Conservation (phyloP, 2,329 filamentous ascomycete genomes). For the Parastagonospora nodorum region DNA sequence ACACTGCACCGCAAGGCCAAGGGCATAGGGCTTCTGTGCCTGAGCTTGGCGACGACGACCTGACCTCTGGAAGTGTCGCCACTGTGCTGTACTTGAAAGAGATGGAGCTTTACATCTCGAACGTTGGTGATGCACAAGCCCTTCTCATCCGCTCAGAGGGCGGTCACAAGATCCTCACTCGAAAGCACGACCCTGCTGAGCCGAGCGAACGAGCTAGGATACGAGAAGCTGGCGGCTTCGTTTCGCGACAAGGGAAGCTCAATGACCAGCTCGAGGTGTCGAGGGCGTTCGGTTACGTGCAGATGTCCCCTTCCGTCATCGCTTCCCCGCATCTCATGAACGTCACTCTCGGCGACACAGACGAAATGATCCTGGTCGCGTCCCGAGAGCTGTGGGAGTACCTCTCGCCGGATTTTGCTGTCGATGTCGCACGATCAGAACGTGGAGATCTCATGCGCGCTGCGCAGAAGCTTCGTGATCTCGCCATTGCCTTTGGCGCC, state of each 20-base stretch:
- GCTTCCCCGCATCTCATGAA: conserved; percentile 85
- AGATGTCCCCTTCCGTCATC: conserved; percentile 89
- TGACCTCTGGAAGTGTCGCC: conserved; percentile 87
- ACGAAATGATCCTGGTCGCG: conserved; percentile 91
- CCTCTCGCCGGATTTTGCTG: conserved; percentile 83
- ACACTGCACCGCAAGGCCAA: conserved; percentile 50
- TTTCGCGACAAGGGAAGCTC: conserved; percentile 89
- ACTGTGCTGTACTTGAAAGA: conserved; percentile 89
- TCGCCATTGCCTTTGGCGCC: conserved; percentile 94
- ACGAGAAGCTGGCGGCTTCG: conserved; percentile 91
- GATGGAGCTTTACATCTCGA: conserved; percentile 90
- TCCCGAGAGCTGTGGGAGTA: conserved; percentile 96
- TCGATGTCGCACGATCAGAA: conserved; percentile 87
- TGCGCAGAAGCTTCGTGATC: conserved; percentile 89
- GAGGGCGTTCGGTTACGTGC: conserved; percentile 91
- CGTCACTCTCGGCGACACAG: conserved; percentile 79
- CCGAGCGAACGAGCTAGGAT: conserved; percentile 83
- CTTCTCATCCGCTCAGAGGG: conserved; percentile 91
- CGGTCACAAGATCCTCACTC: conserved; percentile 79
- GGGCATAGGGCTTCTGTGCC: conserved; percentile 68
- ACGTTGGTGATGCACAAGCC: conserved; percentile 95
- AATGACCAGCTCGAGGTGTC: conserved; percentile 93
- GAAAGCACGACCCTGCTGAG: conserved; percentile 92
- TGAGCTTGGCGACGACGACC: conserved; percentile 84
- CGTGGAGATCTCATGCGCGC: conserved; percentile 91